Base-by-base conservation (phyloP, 2,329 filamentous ascomycete genomes). In the Colletotrichum siamense region DNA sequence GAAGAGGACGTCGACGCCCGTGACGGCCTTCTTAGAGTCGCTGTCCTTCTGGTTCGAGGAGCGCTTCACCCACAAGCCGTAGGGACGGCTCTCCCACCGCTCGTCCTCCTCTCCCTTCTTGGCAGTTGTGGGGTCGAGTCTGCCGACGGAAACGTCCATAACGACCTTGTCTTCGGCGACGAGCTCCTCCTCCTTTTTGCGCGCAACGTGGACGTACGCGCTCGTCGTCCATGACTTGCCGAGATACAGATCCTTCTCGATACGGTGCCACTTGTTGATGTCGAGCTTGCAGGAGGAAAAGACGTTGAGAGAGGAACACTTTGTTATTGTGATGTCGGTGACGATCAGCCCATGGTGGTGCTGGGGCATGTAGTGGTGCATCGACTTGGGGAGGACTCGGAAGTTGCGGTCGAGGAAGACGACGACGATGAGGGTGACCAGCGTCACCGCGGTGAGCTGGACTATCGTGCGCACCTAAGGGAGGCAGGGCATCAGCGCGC, bases 321-420 rank as follows among this genome's bases (percentile, higher is more conserved):
- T 93, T 22, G 91, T 90, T 78, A 98, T 90, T 39, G 93, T 95
- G 76, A 98, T 89, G 86, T 98, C 96, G 82, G 95, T 98, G 81
- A 98, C 92, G 81, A 98, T 93, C 76, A 94, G 91, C 78, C 96
- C 96, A 59, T 95, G 92, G 82, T 98, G 95, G 85, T 98, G 96
- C 77, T 93, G 91, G 30, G 96, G 96, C 81, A 98, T 92, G 84
- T 96, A 95, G 83, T 92, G 94, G 88, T 98, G 96, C 79, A 98
- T 94, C 76, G 94, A 92, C 81, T 93, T 92, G 57, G 96, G 96
- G 44, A 98, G 92, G 76, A 98, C 94, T 79, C 95, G 92, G 87
- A 97, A 98, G 83, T 94, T 95, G 82, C 93, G 95, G 86, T 98
- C 96, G 87, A 98, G 93, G 84, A 98, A 90, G 84, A 96, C 92